Percentiles rank a stretch among this genome's conserved stretches.
These are phyloP conservation scores for Kingdonia uniflora DNA, from an alignment of 164 flowering plant genomes.

Conservation along the genomic window DNA sequence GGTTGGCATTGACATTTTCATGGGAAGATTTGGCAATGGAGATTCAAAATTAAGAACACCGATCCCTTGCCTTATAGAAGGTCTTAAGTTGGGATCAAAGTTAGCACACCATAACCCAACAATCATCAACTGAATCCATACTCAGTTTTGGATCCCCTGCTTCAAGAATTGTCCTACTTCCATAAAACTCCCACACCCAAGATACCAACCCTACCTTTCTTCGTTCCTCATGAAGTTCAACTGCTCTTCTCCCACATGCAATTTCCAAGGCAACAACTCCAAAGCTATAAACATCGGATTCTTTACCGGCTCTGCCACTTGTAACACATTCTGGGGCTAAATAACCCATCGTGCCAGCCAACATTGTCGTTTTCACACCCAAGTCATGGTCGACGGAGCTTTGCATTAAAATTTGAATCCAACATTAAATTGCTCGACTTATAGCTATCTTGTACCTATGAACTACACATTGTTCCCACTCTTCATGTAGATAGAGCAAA, in stretches of 20 bases:
- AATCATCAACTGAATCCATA: neutral
- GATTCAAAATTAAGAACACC: neutral
- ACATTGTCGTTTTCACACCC: neutral
- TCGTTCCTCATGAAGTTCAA: neutral
- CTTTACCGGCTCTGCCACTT: neutral
- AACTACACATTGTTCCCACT: conserved; percentile 3
- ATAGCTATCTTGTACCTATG: conserved; percentile 6
- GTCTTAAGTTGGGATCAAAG: neutral
- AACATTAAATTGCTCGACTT: conserved; percentile 6
- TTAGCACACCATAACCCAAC: conserved; percentile 5
- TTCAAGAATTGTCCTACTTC: neutral
- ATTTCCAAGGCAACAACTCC: neutral
- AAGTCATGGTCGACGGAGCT: conserved; percentile 1
- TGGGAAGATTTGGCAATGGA: neutral
- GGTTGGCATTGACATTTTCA: conserved; percentile 1
- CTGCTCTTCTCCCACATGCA: conserved; percentile 6
- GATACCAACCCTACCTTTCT: conserved; percentile 3
- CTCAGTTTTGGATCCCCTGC: neutral
- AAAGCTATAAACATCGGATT: conserved; percentile 2
- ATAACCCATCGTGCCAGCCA: conserved; percentile 7
- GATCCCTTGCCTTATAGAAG: neutral
- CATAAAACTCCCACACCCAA: conserved; percentile 5
- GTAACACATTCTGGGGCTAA: conserved; percentile 3
- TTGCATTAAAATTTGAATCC: conserved; percentile 5
- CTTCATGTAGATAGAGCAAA: conserved; percentile 3